Evolutionary conservation across 2,329 filamentous ascomycete genomes (phyloP).

Genomic region (Aspergillus ustus): DNA sequence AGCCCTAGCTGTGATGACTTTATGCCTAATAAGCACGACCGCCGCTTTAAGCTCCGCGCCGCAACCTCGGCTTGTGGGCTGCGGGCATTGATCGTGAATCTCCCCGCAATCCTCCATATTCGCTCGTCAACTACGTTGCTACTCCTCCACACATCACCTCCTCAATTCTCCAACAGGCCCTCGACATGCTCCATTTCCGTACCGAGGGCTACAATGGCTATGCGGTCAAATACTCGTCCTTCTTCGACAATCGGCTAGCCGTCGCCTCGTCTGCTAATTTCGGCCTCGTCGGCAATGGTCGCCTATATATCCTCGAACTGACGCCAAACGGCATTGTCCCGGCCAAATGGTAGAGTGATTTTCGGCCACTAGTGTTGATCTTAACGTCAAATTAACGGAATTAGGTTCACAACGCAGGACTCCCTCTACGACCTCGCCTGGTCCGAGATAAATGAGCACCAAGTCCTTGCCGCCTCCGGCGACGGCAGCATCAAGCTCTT

Average conservation of each 20-base stretch:
- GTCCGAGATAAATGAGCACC: slow-evolving; percentile 96
- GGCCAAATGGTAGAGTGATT: slow-evolving; percentile 72
- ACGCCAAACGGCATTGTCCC: slow-evolving; percentile 82
- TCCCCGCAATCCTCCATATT: slow-evolving; percentile 31
- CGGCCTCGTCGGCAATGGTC: slow-evolving; percentile 93
- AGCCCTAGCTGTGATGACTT: neutral
- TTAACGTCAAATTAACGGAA: neutral
- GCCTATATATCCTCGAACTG: slow-evolving; percentile 81
- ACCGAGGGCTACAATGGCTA: slow-evolving; percentile 95
- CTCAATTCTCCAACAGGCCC: slow-evolving; percentile 13
- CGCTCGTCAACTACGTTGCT: slow-evolving; percentile 1
- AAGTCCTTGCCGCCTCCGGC: slow-evolving; percentile 84
- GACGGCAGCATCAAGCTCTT: slow-evolving; percentile 96
- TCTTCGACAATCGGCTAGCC: slow-evolving; percentile 92
- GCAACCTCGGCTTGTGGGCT: slow-evolving; percentile 16
- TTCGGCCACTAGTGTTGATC: neutral
- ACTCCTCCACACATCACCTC: slow-evolving; percentile 5
- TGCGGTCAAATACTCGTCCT: slow-evolving; percentile 97
- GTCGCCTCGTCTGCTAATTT: slow-evolving; percentile 93
- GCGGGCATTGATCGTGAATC: slow-evolving; percentile 24
- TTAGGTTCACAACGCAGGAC: slow-evolving; percentile 93
- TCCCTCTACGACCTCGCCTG: slow-evolving; percentile 93
- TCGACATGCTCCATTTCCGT: slow-evolving; percentile 85
- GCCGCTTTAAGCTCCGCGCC: neutral
- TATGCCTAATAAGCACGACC: no score